A percentile compares a stretch with the other conserved stretches of the same genome.
phyloP scores from a whole-genome alignment of 805 yeast genomes.

The Metschnikowia dekortorum region DNA sequence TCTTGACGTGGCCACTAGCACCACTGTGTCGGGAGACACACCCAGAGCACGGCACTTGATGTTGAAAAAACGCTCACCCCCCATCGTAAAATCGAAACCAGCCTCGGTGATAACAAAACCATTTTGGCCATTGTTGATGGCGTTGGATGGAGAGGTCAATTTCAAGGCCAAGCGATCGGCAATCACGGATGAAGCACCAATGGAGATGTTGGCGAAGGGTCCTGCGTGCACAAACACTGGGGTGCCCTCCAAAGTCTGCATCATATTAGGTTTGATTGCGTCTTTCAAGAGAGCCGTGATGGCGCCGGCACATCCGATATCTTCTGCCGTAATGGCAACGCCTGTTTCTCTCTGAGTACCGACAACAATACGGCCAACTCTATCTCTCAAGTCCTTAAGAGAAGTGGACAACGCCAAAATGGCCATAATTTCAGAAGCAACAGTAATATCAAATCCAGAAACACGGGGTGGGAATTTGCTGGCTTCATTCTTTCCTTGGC shows the following conservation, averaged over 20 bases:
- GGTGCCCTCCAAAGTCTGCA: constrained; percentile 97
- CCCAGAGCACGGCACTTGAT: constrained; percentile 94
- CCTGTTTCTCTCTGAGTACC: constrained; percentile 69
- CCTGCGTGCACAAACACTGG: constrained; percentile 98
- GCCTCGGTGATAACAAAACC: constrained; percentile 97
- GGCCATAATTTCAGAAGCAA: constrained; percentile 96
- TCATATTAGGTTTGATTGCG: constrained; percentile 91
- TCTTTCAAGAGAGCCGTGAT: constrained; percentile 91
- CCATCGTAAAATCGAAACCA: constrained; percentile 98
- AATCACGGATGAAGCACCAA: constrained; percentile 91
- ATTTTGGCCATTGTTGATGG: constrained; percentile 41
- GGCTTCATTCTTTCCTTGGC: constrained; percentile 85
- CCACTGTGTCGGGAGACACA: constrained; percentile 81
- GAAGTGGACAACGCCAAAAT: constrained; percentile 79
- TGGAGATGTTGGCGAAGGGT: constrained; percentile 95
- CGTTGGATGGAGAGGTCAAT: constrained; percentile 55
- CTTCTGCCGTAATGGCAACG: constrained; percentile 88
- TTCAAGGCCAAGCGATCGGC: constrained; percentile 93
- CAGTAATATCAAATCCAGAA: constrained; percentile 94
- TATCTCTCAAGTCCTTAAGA: constrained; percentile 75
- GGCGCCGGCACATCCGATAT: constrained; percentile 94
- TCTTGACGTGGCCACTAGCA: constrained; percentile 91
- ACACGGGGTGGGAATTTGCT: constrained; percentile 72
- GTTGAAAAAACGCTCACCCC: constrained; percentile 95
- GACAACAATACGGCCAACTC: constrained; percentile 87